Conservation (phyloP, 352 stramenopile genomes). For the Phytophthora pistaciae region DNA sequence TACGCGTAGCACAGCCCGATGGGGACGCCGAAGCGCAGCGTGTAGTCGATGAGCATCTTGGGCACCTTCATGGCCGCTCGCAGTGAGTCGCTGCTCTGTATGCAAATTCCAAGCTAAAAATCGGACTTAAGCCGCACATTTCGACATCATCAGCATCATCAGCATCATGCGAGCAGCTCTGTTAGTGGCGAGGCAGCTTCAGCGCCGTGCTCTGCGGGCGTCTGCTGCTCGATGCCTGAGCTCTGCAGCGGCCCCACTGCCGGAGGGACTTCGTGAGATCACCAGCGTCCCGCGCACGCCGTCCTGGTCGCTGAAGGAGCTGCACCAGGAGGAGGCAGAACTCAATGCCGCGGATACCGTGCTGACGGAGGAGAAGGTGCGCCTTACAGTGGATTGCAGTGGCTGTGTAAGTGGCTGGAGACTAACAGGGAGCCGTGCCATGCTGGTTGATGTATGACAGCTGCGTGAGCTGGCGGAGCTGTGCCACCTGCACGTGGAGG, state of each 20-base stretch:
- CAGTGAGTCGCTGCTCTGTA: not conserved
- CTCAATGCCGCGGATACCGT: slow-evolving; percentile 57
- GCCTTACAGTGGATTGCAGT: not conserved
- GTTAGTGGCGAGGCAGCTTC: slow-evolving; percentile 30
- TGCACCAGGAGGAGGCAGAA: slow-evolving; percentile 68
- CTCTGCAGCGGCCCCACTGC: slow-evolving; percentile 31
- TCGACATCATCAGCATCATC: not conserved
- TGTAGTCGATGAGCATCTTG: slow-evolving; percentile 89
- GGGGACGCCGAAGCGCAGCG: slow-evolving; percentile 73
- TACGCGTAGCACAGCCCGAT: slow-evolving; percentile 72
- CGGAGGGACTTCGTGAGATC: slow-evolving; percentile 72
- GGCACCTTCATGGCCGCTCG: slow-evolving; percentile 71
- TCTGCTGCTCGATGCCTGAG: slow-evolving; percentile 20
- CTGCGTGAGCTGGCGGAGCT: slow-evolving; percentile 83
- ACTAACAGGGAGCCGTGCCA: not conserved
- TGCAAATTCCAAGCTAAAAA: not conserved
- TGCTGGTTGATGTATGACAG: no score
- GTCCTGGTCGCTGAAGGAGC: slow-evolving; percentile 84
- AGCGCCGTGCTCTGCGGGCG: slow-evolving; percentile 7
- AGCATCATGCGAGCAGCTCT: slow-evolving; percentile 16
- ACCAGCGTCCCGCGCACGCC: slow-evolving; percentile 66
- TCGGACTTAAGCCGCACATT: slow-evolving; percentile 24
- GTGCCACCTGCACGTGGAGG: slow-evolving; percentile 83
- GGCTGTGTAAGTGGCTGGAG: not conserved
- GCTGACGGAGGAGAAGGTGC: slow-evolving; percentile 69